Percentiles rank a stretch among this genome's conserved stretches.
Evolutionary conservation across 441 rosid genomes (phyloP).

Genomic region (Mallotus repandus): DNA sequence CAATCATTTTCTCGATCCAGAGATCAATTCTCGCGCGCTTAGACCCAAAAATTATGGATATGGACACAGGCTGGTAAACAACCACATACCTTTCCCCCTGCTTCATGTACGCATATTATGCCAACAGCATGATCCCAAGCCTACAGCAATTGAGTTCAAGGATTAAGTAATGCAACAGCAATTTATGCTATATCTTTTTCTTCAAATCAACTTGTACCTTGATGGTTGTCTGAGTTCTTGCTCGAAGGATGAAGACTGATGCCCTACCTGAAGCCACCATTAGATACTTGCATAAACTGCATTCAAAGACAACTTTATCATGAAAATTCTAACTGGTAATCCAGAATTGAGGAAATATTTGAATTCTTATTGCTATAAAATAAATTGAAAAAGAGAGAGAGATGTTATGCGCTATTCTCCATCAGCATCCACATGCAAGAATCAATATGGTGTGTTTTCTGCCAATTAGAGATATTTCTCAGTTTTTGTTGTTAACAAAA

Average conservation of each 20-base stretch:
- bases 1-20: background rate
- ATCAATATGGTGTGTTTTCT: background rate
- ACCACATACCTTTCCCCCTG: conserved; percentile 78
- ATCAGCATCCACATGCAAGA: background rate
- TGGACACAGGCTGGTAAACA: conserved; percentile 9
- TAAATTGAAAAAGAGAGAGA: background rate
- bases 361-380: background rate
- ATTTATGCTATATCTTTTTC: conserved; percentile 1
- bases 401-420: background rate
- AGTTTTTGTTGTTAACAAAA: background rate
- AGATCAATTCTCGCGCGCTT: background rate
- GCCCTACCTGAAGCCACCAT: conserved; percentile 69
- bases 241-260: conserved; percentile 45
- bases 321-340: background rate
- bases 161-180: conserved; percentile 4
- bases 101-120: conserved; percentile 79
- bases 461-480: background rate
- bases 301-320: conserved; percentile 17
- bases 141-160: conserved; percentile 35
- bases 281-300: conserved; percentile 68
- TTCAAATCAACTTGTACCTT: conserved; percentile 34
- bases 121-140: conserved; percentile 98
- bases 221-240: conserved; percentile 31
- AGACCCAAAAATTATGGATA: background rate
- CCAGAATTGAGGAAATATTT: background rate